A percentile compares a stretch with the other conserved stretches of the same genome.
Conservation (phyloP, 31 red algal species). For the Endocladia muricata region DNA sequence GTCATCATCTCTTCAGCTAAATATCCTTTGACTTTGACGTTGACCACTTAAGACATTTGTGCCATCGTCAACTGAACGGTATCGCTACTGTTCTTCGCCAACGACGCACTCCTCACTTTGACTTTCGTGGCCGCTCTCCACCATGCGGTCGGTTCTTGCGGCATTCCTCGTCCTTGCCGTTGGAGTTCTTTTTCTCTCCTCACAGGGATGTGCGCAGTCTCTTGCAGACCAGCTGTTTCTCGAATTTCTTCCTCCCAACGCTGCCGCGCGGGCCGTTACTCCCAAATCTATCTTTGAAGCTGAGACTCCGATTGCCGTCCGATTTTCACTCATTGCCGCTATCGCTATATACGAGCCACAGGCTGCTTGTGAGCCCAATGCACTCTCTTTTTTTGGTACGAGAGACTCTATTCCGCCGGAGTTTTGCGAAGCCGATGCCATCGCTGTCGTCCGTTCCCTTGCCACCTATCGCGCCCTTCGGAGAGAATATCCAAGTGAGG, state of each 20-base stretch:
- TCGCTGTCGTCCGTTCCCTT: background rate
- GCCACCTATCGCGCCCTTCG: background rate
- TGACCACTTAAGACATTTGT: no score
- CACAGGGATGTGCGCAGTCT: background rate
- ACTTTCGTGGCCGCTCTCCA: no score
- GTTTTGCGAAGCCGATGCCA: background rate
- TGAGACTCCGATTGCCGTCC: conserved; percentile 31
- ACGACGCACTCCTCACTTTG: no score
- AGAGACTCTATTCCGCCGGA: conserved; percentile 1
- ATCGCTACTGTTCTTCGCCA: no score
- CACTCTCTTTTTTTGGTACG: conserved; percentile 31
- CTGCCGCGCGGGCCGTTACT: background rate
- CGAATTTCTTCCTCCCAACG: conserved; percentile 9
- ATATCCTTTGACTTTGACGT: no score
- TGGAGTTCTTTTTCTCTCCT: background rate
- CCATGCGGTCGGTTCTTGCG: no score
- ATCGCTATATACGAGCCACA: conserved; percentile 1
- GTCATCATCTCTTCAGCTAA: no score
- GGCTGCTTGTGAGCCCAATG: conserved; percentile 25
- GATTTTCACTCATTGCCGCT: background rate
- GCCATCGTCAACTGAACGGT: no score
- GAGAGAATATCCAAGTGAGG: conserved; percentile 25
- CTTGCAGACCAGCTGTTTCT: background rate
- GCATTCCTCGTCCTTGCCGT: background rate
- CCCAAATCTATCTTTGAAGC: background rate